phyloP scores from a whole-genome alignment of 2,329 filamentous ascomycete genomes.

The Meredithiella fracta region DNA sequence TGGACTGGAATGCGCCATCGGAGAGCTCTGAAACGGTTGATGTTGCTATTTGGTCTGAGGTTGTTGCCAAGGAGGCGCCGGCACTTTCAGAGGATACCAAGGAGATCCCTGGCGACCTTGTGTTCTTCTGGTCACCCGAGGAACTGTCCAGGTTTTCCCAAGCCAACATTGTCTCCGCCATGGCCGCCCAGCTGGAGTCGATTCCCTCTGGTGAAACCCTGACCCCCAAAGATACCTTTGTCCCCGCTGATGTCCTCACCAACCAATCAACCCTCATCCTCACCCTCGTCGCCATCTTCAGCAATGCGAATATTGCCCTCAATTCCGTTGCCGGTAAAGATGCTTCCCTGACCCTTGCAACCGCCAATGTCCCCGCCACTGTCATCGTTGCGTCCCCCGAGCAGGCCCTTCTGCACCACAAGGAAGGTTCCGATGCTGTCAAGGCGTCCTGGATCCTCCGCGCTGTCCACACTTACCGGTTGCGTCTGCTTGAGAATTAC shows the following conservation, averaged over 20 bases:
- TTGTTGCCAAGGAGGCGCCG: conserved; percentile 49
- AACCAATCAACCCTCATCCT: conserved; percentile 64
- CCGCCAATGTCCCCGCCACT: conserved; percentile 61
- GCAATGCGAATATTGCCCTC: conserved; percentile 69
- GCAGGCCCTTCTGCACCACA: conserved; percentile 11
- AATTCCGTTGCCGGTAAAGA: conserved; percentile 69
- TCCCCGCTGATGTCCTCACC: conserved; percentile 68
- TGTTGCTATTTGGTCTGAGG: conserved; percentile 84
- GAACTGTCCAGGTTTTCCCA: conserved; percentile 74
- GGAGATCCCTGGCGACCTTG: conserved; percentile 35
- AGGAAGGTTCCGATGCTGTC: background rate
- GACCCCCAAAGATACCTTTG: conserved; percentile 58
- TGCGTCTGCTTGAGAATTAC: conserved; percentile 47
- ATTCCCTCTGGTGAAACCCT: conserved; percentile 63
- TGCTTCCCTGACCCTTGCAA: conserved; percentile 55
- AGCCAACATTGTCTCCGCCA: conserved; percentile 69
- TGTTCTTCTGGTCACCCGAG: conserved; percentile 52
- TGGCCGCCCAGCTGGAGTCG: conserved; percentile 60
- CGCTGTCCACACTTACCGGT: conserved; percentile 54
- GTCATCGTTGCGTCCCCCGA: conserved; percentile 64
- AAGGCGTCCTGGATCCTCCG: conserved; percentile 45
- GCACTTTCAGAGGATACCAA: conserved; percentile 50
- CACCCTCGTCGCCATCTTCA: conserved; percentile 68
- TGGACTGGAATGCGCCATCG: conserved; percentile 89
- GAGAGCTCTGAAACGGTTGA: conserved; percentile 60